Conservation (phyloP, 805 yeast genomes). For the Lipomyces orientalis region DNA sequence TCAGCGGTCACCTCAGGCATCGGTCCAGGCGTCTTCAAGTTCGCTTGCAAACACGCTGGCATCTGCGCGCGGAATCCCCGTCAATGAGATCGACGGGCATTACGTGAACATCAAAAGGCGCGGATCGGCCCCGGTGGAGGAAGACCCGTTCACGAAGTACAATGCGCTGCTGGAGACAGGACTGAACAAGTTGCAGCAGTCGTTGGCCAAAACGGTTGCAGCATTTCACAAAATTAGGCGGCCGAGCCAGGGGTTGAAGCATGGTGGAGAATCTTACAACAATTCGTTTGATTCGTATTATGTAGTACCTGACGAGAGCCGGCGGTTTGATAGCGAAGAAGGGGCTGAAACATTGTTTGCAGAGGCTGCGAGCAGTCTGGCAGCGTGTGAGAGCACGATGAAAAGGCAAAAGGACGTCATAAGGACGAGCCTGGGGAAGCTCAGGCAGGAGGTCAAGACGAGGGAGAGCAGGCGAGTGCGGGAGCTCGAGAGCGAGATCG, state of each 20-base stretch:
- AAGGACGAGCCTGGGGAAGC: slow-evolving; percentile 43
- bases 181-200: slow-evolving; percentile 25
- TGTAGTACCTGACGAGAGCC: slow-evolving; percentile 42
- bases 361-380: slow-evolving; percentile 14
- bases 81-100: slow-evolving; percentile 20
- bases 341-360: neutral
- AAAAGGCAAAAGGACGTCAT: slow-evolving; percentile 43
- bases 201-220: slow-evolving; percentile 33
- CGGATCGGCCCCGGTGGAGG: slow-evolving; percentile 16
- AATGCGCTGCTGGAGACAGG: slow-evolving; percentile 36
- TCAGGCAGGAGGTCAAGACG: slow-evolving; percentile 48
- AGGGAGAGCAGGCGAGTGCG: slow-evolving; percentile 48
- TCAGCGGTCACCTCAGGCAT: slow-evolving; percentile 2
- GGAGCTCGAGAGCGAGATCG: slow-evolving; percentile 50
- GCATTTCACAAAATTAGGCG: slow-evolving; percentile 33
- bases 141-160: slow-evolving; percentile 42
- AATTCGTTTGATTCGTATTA: slow-evolving; percentile 39
- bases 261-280: slow-evolving; percentile 4
- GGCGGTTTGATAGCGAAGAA: neutral
- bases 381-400: slow-evolving; percentile 43
- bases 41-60: slow-evolving; percentile 36
- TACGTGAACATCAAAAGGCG: slow-evolving; percentile 22
- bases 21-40: slow-evolving; percentile 9
- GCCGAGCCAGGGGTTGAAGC: neutral
- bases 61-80: slow-evolving; percentile 41